Evolutionary conservation across 257 asterid species (phyloP), one percentile per base, ranked within the genome.

Genomic region (Solanum arcanum): DNA sequence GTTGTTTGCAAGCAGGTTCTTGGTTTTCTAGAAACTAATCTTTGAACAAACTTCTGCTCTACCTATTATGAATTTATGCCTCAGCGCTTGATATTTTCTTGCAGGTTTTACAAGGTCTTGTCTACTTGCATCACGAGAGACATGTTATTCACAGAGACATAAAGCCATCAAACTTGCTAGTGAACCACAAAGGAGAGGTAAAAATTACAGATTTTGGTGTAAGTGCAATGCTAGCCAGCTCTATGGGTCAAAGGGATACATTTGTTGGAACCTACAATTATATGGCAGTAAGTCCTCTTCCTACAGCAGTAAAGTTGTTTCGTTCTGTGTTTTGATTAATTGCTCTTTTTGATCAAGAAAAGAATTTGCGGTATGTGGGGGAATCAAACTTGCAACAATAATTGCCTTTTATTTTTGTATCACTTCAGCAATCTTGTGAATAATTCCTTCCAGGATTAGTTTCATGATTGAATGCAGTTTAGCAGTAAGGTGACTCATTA

Each of bases 181-280:
- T 95, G 84, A 97, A 97, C 91, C 98, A 94, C 90, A 92, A 92
- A 88, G 99, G 99, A 75, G 96, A 97, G 88, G 99, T 97, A 10
- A 97, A 97, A 91, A 95, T 97, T 87, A 94, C 99, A 73, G 99
- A 97, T 90, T 97, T 97, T 89, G 99, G 99, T 46, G 99, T 97
- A 47, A 97, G 99, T 88, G 99, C 99, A 49, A 93, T 97, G 98
- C 94, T 97, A 88, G 99, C 97, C 42, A 96, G 89, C 89, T 95
- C 99, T 84, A 94, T 94, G 98, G 99, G 99, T 62, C 98, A 95
- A 87, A 89, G 98, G 29, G 97, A 96, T 88, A 97, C 99, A 41
- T 97, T 97, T 89, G 98, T 97, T 81, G 99, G 99, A 49, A 97
- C 99, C 21, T 97, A 93, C 89, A 96, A 96, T 89, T 97, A 97